Conservation (phyloP, 2,329 filamentous ascomycete species). For the Arthroderma sp. region DNA sequence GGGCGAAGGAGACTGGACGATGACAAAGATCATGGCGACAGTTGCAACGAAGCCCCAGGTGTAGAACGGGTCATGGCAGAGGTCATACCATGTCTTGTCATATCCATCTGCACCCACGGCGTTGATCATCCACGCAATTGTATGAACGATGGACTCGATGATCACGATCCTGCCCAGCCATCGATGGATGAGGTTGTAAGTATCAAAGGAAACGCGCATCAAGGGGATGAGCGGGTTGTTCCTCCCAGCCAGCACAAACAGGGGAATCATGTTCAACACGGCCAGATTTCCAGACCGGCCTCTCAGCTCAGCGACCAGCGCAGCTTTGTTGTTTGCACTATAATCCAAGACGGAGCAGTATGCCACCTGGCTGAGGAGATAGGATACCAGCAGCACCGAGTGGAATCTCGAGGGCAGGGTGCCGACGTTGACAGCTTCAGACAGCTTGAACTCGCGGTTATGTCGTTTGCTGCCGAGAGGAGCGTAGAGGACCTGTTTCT, state of each 20-base stretch:
- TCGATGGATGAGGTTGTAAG: slow-evolving; percentile 80
- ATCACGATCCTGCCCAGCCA: slow-evolving; percentile 70
- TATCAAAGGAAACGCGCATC: slow-evolving; percentile 84
- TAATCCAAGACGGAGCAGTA: slow-evolving; percentile 50
- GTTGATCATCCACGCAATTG: slow-evolving; percentile 65
- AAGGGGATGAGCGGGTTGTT: slow-evolving; percentile 84
- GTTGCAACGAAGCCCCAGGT: slow-evolving; percentile 36
- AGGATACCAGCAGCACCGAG: slow-evolving; percentile 53
- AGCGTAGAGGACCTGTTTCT: slow-evolving; percentile 43
- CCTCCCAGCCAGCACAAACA: slow-evolving; percentile 75
- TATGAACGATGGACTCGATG: slow-evolving; percentile 59
- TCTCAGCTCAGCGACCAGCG: slow-evolving; percentile 67
- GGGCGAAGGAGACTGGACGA: slow-evolving; percentile 34
- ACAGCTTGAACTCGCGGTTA: slow-evolving; percentile 61
- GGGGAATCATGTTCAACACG: slow-evolving; percentile 80
- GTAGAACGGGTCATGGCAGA: slow-evolving; percentile 32
- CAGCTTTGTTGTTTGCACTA: slow-evolving; percentile 31
- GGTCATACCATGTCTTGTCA: slow-evolving; percentile 33
- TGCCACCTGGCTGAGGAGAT: slow-evolving; percentile 60
- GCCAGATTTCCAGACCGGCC: slow-evolving; percentile 76
- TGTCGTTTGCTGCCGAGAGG: slow-evolving; percentile 64
- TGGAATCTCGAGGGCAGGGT: slow-evolving; percentile 73
- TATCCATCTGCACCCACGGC: slow-evolving; percentile 55
- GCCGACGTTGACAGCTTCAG: slow-evolving; percentile 56
- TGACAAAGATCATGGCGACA: slow-evolving; percentile 29